Percentiles rank a stretch among this genome's conserved stretches.
phyloP scores from a whole-genome alignment of 805 yeast genomes.

The Kodamaea laetipori region DNA sequence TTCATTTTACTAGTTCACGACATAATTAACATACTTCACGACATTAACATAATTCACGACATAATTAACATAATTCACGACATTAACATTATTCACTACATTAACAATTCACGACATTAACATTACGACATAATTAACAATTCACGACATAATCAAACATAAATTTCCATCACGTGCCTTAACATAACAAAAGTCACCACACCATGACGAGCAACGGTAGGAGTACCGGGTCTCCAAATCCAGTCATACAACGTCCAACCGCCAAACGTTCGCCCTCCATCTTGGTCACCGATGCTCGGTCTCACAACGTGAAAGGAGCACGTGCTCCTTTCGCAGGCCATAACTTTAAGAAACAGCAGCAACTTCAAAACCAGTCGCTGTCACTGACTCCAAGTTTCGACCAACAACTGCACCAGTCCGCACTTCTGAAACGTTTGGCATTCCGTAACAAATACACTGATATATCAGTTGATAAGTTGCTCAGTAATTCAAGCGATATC shows the following conservation, averaged over 20 bases:
- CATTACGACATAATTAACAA: too few relatives aligned
- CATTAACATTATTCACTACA: too few relatives aligned
- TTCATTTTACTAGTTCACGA: too few relatives aligned
- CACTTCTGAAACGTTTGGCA: constrained; percentile 32
- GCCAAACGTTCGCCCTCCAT: constrained; percentile 92
- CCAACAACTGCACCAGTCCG: constrained; percentile 24
- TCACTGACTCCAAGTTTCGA: constrained; percentile 20
- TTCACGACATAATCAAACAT: neutral
- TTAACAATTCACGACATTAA: too few relatives aligned
- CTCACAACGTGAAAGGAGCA: constrained; percentile 49
- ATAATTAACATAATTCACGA: too few relatives aligned
- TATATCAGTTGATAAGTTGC: constrained; percentile 77
- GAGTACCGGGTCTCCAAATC: constrained; percentile 6
- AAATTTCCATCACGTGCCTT: neutral
- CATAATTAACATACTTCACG: too few relatives aligned
- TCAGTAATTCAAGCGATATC: constrained; percentile 79
- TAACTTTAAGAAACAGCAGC: constrained; percentile 42
- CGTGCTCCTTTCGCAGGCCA: constrained; percentile 83
- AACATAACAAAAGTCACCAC: too few relatives aligned
- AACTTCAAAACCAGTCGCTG: constrained; percentile 21
- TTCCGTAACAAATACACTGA: constrained; percentile 60
- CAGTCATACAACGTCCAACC: constrained; percentile 44
- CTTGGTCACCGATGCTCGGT: constrained; percentile 85
- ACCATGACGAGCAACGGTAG: constrained; percentile 4
- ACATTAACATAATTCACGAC: too few relatives aligned